Evolutionary conservation across 805 yeast genomes (phyloP), one percentile per base, ranked within the genome.

Genomic region (Saccharomycopsis selenospora): DNA sequence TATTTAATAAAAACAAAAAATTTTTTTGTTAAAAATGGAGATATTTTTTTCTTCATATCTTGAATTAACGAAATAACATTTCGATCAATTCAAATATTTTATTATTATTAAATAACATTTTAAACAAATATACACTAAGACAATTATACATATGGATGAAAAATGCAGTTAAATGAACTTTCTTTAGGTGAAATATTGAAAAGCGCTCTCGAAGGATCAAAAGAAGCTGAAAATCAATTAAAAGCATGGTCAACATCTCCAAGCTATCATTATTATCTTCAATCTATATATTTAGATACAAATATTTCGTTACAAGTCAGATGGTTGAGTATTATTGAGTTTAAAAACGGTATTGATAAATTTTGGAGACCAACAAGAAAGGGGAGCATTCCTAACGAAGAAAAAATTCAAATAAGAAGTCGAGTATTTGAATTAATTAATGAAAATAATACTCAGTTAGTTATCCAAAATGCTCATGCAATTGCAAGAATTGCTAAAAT

Each of bases 281-380:
- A 76, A 59, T 64, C 76, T 3, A 71, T 79, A 0, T 90, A 86
- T 61, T 66, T 78, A 47, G 82, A 85, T 53, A 60, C 70, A 2
- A 71, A 79, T 0, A 57, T 76, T 14, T 75, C 89, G 0, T 64
- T 83, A 26, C 85, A 84, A 50, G 68, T 79, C 5, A 70, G 98
- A 58, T 89, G 96, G 95, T 67, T 90, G 23, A 89, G 95, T 0
- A 73, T 88, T 1, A 91, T 91, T 38, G 85, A 84, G 55, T 79
- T 91, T 64, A 91, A 93, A 60, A 91, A 91, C 63, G 95, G 95
- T 1, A 70, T 88, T 18, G 95, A 87, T 14, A 79, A 76, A 59
- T 79, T 78, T 59, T 91, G 99, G 98, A 71, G 96, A 50, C 69
- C 82, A 1, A 71, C 87, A 0, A 71, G 28, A 66, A 76, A 58